Base-by-base conservation (phyloP, 2,329 filamentous ascomycete species). In the Xylariaceae sp. region DNA sequence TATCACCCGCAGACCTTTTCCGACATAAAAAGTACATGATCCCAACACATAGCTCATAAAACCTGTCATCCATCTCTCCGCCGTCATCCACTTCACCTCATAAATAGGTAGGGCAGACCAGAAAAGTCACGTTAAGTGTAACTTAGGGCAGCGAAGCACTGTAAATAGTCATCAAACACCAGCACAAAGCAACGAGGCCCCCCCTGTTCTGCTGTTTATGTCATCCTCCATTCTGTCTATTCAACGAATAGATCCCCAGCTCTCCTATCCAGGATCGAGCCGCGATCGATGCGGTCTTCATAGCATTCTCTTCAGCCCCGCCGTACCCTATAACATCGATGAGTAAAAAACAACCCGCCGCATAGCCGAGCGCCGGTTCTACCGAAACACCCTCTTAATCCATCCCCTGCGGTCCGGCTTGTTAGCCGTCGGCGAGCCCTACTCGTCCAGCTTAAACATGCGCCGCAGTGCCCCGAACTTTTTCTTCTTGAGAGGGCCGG, bases 361-460 rank as follows among this genome's bases (percentile, higher is more conserved):
- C n/a, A 16, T 30, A 12, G 16, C 36, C 3, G 42, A 52, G 45
- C 32, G 36, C 22, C 15, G 47, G 34, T 29, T 40, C 50, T 32
- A 43, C 40, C 49, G 29, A 41, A 49, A 42, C 19, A 16, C 37
- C 51, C 53, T 36, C 50, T 61, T 65, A 18, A 61, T 46, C 21
- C 66, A 54, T 18, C 64, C 53, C 46, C 45, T 64, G 36, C 61
- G 60, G 37, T 57, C 50, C 41, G 37, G 42, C 49, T 52, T 61
- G 34, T 45, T 44, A 26, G 51, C 56, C 40, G 18, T 53, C 39
- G 56, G 59, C 42, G 51, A 30, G 37, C 44, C 51, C 72, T 68
- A 83, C 63, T 81, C 78, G 65, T 80, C 71, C 47, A 84, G 67
- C 46, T 77, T 74, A 68, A 84, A 83, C 56, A 79, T 79, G 60